phyloP scores from a whole-genome alignment of 2,329 filamentous ascomycete species.

The Penicillium sp. region DNA sequence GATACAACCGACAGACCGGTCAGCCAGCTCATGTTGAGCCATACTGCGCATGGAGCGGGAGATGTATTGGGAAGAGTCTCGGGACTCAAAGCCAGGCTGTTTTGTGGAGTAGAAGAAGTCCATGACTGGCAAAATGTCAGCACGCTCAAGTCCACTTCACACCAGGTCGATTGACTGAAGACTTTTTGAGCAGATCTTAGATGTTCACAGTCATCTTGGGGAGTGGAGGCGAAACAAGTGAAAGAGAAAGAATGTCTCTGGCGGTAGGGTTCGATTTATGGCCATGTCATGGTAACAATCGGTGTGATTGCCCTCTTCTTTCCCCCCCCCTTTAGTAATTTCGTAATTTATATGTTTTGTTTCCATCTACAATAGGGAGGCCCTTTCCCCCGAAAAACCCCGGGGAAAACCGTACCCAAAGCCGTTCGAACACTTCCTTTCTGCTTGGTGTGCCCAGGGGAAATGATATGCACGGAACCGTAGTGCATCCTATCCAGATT shows the following conservation, averaged over 20 bases:
- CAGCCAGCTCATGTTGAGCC: constrained; percentile 24
- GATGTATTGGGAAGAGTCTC: constrained; percentile 24
- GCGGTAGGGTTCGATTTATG: constrained; percentile 34
- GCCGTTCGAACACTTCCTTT: constrained; percentile 2
- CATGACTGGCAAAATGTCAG: constrained; percentile 5
- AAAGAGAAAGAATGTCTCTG: constrained; percentile 24
- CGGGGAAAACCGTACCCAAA: not conserved
- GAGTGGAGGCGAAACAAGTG: constrained; percentile 21
- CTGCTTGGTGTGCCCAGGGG: constrained; percentile 28
- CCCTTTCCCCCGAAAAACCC: not conserved
- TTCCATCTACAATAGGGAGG: constrained; percentile 1
- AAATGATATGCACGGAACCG: constrained; percentile 35
- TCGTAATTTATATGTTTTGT: not conserved
- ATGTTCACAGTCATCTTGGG: constrained; percentile 19
- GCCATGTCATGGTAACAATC: constrained; percentile 31
- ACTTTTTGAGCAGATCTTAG: constrained; percentile 7
- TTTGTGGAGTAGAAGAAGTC: constrained; percentile 17
- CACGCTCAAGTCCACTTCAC: not conserved
- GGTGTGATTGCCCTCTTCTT: constrained; percentile 24
- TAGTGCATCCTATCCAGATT: constrained; percentile 27
- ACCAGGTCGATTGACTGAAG: not conserved
- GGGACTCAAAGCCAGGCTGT: constrained; percentile 19
- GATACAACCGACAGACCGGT: constrained; percentile 19
- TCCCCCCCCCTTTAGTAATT: constrained; percentile 8
- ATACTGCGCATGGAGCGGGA: constrained; percentile 25